A percentile compares a stretch with the other conserved stretches of the same genome.
Conservation (phyloP, 306 rosid genomes). For the Rubus idaeus region DNA sequence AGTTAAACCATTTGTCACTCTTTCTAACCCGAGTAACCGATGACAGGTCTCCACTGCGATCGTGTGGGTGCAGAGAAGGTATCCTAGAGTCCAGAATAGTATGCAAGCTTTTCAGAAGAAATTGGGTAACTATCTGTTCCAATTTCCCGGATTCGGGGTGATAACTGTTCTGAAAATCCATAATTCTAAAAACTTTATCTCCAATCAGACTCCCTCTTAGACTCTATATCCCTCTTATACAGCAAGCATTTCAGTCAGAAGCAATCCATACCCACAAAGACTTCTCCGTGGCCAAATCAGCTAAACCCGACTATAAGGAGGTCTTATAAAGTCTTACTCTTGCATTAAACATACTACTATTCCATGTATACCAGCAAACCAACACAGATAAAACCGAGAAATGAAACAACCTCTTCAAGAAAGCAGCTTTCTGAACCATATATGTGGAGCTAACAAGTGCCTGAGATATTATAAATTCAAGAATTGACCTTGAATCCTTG, state of each 20-base stretch:
- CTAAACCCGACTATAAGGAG: not conserved
- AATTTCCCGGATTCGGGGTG: conserved; percentile 69
- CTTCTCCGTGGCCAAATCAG: conserved; percentile 2
- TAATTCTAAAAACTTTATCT: conserved; percentile 29
- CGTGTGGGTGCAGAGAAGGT: conserved; percentile 53
- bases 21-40: conserved; percentile 46
- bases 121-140: conserved; percentile 78
- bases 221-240: conserved; percentile 31
- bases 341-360: not conserved
- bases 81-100: conserved; percentile 73
- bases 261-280: conserved; percentile 5
- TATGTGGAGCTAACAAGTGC: not conserved
- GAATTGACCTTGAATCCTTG: not conserved
- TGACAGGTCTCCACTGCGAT: conserved; percentile 58
- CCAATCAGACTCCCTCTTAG: conserved; percentile 33
- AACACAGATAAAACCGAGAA: not conserved
- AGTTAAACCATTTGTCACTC: conserved; percentile 87
- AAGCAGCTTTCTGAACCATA: conserved; percentile 9
- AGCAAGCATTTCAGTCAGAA: conserved; percentile 1
- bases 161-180: conserved; percentile 68
- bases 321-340: not conserved
- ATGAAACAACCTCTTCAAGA: not conserved
- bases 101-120: conserved; percentile 73
- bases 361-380: not conserved
- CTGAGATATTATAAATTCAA: not conserved